Base-by-base conservation (phyloP, 495 filamentous ascomycete genomes). In the Penicillium manginii region DNA sequence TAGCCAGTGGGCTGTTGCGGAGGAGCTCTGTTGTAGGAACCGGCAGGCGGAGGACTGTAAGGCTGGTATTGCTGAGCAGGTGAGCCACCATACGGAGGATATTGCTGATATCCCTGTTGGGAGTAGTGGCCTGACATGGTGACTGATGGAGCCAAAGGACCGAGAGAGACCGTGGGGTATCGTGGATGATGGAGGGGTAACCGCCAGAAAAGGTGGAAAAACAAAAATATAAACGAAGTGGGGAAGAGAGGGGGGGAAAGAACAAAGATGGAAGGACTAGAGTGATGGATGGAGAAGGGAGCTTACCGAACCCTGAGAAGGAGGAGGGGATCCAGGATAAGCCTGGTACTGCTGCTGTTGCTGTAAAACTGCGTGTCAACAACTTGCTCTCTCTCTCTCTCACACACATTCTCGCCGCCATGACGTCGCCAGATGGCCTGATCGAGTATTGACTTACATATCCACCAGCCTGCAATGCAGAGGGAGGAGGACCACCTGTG, bases 401-500 rank as follows among this genome's bases (percentile, higher is more conserved):
- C 4, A 33, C 31, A 47, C 7, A n/a, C 5, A 14, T 48, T 46
- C 47, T 50, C 33, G 19, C 45, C 48, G 32, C 35, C 23, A 70
- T 70, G 67, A 70, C 67, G 67, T 70, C 60, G 62, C 15, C 33
- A n/a, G 46, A 35, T 59, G 57, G 54, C 6, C 55, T 61, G 62
- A 65, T 54, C 39, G 23, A 73, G 73, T 72, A 43, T 43, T 43
- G 39, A 73, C 74, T 72, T 72, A 76, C 75, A 57, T 71, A 68
- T 72, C 76, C 75, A 74, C 66, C 71, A 60, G 68, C 61, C 58
- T 67, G 72, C 63, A 74, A 59, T 22, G 73, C 59, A 58, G 73
- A 2, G 19, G 75, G 75, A 67, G 75, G 75, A 67, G 76, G 73
- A 3, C 77, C 77, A 33, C 77, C 77, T 19, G 76, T 72, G 43